These are phyloP conservation scores for Pleurotus giganteus DNA, from an alignment of 768 basidiomycete genomes.

Conservation along the genomic window DNA sequence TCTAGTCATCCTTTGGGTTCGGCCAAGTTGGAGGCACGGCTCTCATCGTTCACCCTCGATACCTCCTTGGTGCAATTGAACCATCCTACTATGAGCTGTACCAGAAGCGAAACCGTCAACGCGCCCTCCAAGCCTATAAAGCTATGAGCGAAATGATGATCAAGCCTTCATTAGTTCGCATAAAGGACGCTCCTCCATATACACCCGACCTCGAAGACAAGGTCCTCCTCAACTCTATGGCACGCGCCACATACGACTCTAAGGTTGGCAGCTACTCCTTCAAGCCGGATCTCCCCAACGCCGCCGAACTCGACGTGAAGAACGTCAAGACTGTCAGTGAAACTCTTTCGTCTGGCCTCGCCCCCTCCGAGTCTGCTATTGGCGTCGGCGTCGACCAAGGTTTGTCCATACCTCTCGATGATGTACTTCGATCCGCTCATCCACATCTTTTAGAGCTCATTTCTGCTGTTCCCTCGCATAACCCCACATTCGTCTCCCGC, in stretches of 20 bases:
- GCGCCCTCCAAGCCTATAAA: conserved; percentile 75
- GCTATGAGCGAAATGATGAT: conserved; percentile 97
- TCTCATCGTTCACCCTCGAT: conserved; percentile 86
- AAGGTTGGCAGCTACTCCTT: conserved; percentile 90
- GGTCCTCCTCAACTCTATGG: conserved; percentile 90
- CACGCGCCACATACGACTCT: conserved; percentile 74
- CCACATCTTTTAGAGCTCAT: conserved; percentile 66
- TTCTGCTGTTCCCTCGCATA: conserved; percentile 85
- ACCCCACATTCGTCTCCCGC: conserved; percentile 80
- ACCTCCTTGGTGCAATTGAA: conserved; percentile 82
- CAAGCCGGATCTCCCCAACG: conserved; percentile 56
- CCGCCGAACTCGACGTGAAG: conserved; percentile 51
- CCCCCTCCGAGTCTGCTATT: conserved; percentile 37
- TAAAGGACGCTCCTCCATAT: conserved; percentile 94
- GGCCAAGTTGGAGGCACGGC: conserved; percentile 97
- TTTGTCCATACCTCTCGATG: conserved; percentile 29
- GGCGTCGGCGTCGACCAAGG: conserved; percentile 93
- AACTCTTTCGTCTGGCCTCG: conserved; percentile 38
- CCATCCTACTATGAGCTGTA: conserved; percentile 80
- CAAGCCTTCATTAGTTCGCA: conserved; percentile 86
- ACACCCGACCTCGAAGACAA: conserved; percentile 78
- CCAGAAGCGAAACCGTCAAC: conserved; percentile 60
- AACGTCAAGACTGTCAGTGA: conserved; percentile 69
- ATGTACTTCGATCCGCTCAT: conserved; percentile 6
- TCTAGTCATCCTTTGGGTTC: conserved; percentile 92